Percentiles rank a stretch among this genome's conserved stretches.
phyloP scores from a whole-genome alignment of 805 yeast genomes.

The Wickerhamomyces chambardii region DNA sequence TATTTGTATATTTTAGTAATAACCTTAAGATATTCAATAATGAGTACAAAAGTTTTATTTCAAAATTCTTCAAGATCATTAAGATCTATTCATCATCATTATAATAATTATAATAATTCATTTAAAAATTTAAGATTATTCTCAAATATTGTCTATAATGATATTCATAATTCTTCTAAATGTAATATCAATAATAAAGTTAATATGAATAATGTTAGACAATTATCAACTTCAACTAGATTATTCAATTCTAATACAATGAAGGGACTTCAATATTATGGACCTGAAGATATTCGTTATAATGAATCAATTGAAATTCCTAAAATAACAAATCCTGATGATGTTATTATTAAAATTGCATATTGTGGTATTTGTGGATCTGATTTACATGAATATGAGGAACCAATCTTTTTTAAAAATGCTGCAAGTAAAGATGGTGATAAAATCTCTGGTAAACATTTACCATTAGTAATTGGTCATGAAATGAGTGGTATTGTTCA shows the following conservation, averaged over 20 bases:
- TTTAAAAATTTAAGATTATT: no score
- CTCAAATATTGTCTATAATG: no score
- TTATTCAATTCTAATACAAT: constrained; percentile 11
- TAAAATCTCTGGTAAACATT: constrained; percentile 14
- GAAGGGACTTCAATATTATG: constrained; percentile 32
- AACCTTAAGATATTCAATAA: no score
- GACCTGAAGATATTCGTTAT: constrained; percentile 27
- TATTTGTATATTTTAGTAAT: no score
- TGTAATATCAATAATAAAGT: no score
- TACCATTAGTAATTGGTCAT: constrained; percentile 47
- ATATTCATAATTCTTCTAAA: no score
- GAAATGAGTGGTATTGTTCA: constrained; percentile 48
- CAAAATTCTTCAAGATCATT: no score
- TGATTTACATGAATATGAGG: constrained; percentile 48
- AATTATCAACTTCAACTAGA: not conserved
- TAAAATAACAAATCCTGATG: constrained; percentile 20
- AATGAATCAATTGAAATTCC: constrained; percentile 26
- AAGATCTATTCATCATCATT: no score
- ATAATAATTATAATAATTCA: no score
- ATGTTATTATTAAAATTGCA: constrained; percentile 26
- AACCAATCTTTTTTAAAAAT: constrained; percentile 44
- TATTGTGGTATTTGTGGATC: constrained; percentile 52
- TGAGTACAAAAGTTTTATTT: no score
- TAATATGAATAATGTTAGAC: no score
- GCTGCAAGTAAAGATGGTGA: constrained; percentile 14